Evolutionary conservation across 495 filamentous ascomycete genomes (phyloP), one percentile per base, ranked within the genome.

Genomic region (Annulohypoxylon maeteangense): DNA sequence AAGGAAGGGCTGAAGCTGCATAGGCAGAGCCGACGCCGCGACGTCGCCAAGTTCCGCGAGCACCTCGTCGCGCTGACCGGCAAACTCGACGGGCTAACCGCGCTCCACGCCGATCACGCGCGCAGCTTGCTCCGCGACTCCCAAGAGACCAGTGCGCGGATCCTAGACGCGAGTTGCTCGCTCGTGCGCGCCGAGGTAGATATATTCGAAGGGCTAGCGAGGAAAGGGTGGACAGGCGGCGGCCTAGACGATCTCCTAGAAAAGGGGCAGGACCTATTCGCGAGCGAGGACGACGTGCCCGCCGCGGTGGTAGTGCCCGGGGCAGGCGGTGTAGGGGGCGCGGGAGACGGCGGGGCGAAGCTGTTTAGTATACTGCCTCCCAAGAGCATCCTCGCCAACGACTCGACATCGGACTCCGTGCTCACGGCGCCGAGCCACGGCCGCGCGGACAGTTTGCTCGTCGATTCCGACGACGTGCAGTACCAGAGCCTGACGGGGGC

Each of bases 181-280:
- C 79, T 90, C 4, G 87, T 89, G 22, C 81, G 88, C 20, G 88
- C 88, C 47, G 88, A 90, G 77, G 83, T 90, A 6, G 88, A 90
- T 65, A 89, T 90, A 53, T 90, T 89, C 70, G 88, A 90, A 78
- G 83, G 85, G 20, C 74, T 90, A 61, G 88, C 88, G 44, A 75
- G 86, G 56, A 90, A 90, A 65, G 88, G 88, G 3, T 90, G 88
- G 88, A 85, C 81, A 23, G 88, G 88, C 8, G 88, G 88, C 27
- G 88, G 88, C 0, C 75, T 90, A 20, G 87, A 89, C 40, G 88
- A 90, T 27, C 67, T 90, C 20, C 75, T 90, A 18, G 87, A 89
- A 62, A 84, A 81, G 68, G 87, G 87, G n/a, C 78, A 81, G 48
- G 88, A 90, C 72, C 78, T 89, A 12, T 90, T 90, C 67, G 86